A percentile compares a stretch with the other conserved stretches of the same genome.
These are phyloP conservation scores for Trichophyton benhamiae DNA, from an alignment of 2,329 filamentous ascomycete genomes.

Conservation along the genomic window DNA sequence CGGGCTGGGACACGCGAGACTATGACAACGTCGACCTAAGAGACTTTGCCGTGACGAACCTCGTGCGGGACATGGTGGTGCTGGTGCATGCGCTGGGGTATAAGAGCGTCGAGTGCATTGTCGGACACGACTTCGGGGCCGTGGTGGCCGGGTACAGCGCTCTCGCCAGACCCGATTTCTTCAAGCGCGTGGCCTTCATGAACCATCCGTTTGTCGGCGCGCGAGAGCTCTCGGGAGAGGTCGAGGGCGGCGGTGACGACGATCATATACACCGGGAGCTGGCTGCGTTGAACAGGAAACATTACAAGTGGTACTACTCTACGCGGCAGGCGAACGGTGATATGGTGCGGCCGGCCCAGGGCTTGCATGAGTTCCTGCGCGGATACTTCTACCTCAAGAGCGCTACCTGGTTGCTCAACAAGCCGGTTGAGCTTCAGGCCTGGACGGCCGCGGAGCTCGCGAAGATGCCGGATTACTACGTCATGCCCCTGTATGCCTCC, in stretches of 20 bases:
- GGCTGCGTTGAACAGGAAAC: slow-evolving; percentile 46
- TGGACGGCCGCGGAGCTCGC: slow-evolving; percentile 48
- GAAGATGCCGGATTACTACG: slow-evolving; percentile 55
- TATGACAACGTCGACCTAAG: slow-evolving; percentile 44
- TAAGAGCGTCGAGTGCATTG: slow-evolving; percentile 43
- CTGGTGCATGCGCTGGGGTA: slow-evolving; percentile 52
- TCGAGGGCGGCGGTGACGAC: slow-evolving; percentile 11
- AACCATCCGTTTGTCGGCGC: slow-evolving; percentile 51
- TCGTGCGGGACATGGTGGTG: slow-evolving; percentile 51
- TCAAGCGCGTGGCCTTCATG: slow-evolving; percentile 50
- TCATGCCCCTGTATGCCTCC: slow-evolving; percentile 46
- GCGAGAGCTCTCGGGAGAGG: slow-evolving; percentile 26
- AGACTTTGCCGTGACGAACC: slow-evolving; percentile 45
- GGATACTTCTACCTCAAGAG: slow-evolving; percentile 60
- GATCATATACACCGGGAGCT: slow-evolving; percentile 46
- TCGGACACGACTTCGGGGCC: slow-evolving; percentile 57
- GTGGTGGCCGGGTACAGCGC: slow-evolving; percentile 48
- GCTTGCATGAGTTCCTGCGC: slow-evolving; percentile 48
- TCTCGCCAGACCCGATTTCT: slow-evolving; percentile 52
- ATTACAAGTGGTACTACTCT: slow-evolving; percentile 53
- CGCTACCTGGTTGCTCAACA: slow-evolving; percentile 46
- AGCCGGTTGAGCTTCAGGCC: slow-evolving; percentile 40
- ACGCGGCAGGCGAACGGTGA: slow-evolving; percentile 25
- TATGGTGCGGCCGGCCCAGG: slow-evolving; percentile 32
- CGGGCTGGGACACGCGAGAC: slow-evolving; percentile 43